phyloP scores from a whole-genome alignment of 1,139 yeast species.

The Kodamaea fungicola region DNA sequence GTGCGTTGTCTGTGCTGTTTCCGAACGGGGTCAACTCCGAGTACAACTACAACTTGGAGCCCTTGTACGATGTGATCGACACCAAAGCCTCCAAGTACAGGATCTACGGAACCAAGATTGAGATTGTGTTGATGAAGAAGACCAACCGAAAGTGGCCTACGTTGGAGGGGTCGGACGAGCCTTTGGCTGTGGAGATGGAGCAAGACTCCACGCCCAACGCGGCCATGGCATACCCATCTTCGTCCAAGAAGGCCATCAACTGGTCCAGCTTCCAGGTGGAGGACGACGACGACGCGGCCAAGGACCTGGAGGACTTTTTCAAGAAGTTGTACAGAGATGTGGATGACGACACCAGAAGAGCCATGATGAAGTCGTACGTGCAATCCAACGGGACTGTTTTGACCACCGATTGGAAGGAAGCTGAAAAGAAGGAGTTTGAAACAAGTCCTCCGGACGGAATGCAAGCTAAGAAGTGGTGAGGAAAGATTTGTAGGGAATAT shows the following conservation, averaged over 20 bases:
- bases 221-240: slow-evolving; percentile 52
- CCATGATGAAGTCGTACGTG: slow-evolving; percentile 95
- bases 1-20: slow-evolving; percentile 37
- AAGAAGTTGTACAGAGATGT: slow-evolving; percentile 70
- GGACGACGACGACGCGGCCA: slow-evolving; percentile 38
- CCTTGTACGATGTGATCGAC: slow-evolving; percentile 50
- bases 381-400: slow-evolving; percentile 93
- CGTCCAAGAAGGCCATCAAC: slow-evolving; percentile 57
- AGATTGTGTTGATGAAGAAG: slow-evolving; percentile 48
- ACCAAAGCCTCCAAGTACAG: slow-evolving; percentile 42
- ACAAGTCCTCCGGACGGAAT: slow-evolving; percentile 77
- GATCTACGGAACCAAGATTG: slow-evolving; percentile 73
- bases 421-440: slow-evolving; percentile 61
- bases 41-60: slow-evolving; percentile 49
- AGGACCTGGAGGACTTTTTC: slow-evolving; percentile 68
- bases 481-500: too few species aligned
- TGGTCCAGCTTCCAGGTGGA: slow-evolving; percentile 69
- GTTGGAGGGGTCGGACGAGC: slow-evolving; percentile 26
- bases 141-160: slow-evolving; percentile 40
- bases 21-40: slow-evolving; percentile 46
- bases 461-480: slow-evolving; percentile 44
- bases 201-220: slow-evolving; percentile 7
- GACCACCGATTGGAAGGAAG: slow-evolving; percentile 95
- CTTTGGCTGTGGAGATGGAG: slow-evolving; percentile 6
- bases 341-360: slow-evolving; percentile 84